Evolutionary conservation across 2,329 filamentous ascomycete species (phyloP), one percentile per base, ranked within the genome.

Genomic region (Botrytis squamosa): DNA sequence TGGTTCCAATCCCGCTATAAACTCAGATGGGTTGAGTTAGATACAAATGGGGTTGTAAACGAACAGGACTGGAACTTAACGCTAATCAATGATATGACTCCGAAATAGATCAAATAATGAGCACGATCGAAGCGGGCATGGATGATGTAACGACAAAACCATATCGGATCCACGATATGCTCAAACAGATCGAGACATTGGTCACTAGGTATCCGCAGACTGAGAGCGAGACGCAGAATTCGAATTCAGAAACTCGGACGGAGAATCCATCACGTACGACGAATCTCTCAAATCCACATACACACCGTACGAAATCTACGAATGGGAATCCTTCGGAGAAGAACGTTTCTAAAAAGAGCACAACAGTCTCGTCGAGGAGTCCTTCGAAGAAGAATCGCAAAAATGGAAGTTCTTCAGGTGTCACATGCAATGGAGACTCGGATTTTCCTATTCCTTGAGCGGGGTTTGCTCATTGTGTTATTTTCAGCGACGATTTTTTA

Each of bases 21-120:
- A 55, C 7, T 16, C 25, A 55, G 12, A 16, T 55, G 5, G 49
- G 49, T 16, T 55, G 25, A 25, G 14, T 14, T n/a, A n/a, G 5
- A n/a, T n/a, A 55, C 49, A n/a, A 25, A 55, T 55, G 49, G 25
- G 12, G 0, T 3, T n/a, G n/a, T 7, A 6, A n/a, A n/a, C 20
- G 4, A 12, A 55, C 49, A n/a, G 49, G 10, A 55, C 12, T 14
- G 12, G 9, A 55, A n/a, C 12, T 25, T 20, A 4, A 55, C 14
- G 49, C 49, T 55, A n/a, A 55, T 8, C 49, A n/a, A 55, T n/a
- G 12, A n/a, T 6, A 7, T 55, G 5, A 7, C 16, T 55, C 25
- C 7, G 25, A 80, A 88, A 87, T 6, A 91, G 93, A 83, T 91
- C 94, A 82, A 90, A 93, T 68, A 25, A 14, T 68, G 46, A 68